Base-by-base conservation (phyloP, 257 asterid species). In the Rubia yunnanensis region DNA sequence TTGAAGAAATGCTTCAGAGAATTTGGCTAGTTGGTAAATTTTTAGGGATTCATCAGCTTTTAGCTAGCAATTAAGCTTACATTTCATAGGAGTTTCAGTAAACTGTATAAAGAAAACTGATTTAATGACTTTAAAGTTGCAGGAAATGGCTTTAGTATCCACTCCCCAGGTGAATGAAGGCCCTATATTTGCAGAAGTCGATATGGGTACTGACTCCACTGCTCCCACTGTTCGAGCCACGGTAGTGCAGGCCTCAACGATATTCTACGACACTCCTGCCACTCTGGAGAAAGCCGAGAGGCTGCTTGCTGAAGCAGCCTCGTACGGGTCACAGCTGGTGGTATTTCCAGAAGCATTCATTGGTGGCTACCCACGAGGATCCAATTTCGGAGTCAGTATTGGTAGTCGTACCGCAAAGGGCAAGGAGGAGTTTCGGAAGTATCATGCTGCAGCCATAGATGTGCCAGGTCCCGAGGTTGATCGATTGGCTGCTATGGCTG, bases 341-440 rank as follows among this genome's bases (percentile, higher is more conserved):
- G 94, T 89, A 70, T 92, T 92, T 79, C 99, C 99, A 20, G 99
- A 92, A 84, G 99, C 97, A 55, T 92, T 92, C 70, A 80, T 92
- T 4, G 99, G 99, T 69, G 99, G 99, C 61, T 92, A 92, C 75
- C 99, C 99, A 9, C 96, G 99, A 36, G 97, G 99, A 35, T 89
- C 95, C 56, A 81, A 69, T 66, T 92, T 87, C 64, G 99, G 99
- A 62, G 96, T 83, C 55, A 69, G 88, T 5, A 87, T 92, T 58
- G 99, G 99, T 48, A 87, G 82, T 64, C 99, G 96, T 27, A 79
- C 97, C 10, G 80, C 88, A 69, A 87, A 92, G 86, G 99, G 99
- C 20, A 87, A 78, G 78, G 99, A 89, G 74, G 99, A 92, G 22
- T 92, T 92, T 60, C 82, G 92, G 6, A 92, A 83, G 69, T 92